Conservation (phyloP, 768 basidiomycete species). For the Lactarius evosmus region DNA sequence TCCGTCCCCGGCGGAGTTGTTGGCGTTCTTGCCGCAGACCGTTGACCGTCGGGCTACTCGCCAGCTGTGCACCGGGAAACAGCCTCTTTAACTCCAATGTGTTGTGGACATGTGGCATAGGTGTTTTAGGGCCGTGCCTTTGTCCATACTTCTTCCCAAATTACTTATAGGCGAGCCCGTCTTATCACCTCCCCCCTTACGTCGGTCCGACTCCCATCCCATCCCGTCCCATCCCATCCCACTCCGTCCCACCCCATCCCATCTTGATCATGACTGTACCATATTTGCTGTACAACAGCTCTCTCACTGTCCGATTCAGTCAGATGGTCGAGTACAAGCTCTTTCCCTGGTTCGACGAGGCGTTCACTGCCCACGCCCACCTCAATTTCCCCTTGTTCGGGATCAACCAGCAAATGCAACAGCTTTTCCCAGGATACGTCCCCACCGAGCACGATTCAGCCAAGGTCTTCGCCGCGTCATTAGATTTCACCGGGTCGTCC, state of each 20-base stretch:
- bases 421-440: conserved; percentile 13
- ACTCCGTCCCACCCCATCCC: not conserved
- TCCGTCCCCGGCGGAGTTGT: conserved; percentile 2
- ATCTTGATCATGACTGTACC: conserved; percentile 11
- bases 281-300: not conserved
- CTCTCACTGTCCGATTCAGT: conserved; percentile 16
- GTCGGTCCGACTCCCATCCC: not conserved
- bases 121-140: too few relatives aligned
- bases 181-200: not conserved
- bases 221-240: not conserved
- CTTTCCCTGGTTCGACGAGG: conserved; percentile 19
- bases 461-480: conserved; percentile 19
- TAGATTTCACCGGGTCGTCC: conserved; percentile 9
- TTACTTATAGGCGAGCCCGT: conserved; percentile 5
- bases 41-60: not conserved
- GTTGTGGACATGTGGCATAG: conserved; percentile 7
- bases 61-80: not conserved
- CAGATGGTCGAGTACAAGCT: conserved; percentile 13
- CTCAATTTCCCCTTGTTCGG: conserved; percentile 18
- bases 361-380: conserved; percentile 7
- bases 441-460: not conserved
- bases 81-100: conserved; percentile 2
- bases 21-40: not conserved
- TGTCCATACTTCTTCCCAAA: not conserved
- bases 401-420: not conserved